Conservation (phyloP, 805 yeast genomes). For the Saccharomycopsis fermentans region DNA sequence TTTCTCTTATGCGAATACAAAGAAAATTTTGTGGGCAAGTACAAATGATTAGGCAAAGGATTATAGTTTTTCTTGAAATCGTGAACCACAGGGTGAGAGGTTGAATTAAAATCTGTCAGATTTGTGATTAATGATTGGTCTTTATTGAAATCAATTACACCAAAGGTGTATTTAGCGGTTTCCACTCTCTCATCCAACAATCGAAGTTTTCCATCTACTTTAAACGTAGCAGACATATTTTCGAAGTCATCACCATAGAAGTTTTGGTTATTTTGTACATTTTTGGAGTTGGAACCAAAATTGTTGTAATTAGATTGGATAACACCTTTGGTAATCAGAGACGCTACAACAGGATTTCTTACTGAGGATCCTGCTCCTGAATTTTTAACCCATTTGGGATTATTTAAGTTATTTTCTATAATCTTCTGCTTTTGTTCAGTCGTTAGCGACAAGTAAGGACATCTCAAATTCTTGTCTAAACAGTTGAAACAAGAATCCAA, state of each 20-base stretch:
- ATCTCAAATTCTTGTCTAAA: conserved; percentile 10
- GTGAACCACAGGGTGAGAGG: conserved; percentile 5
- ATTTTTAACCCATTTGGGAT: not conserved
- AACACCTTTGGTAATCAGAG: not conserved
- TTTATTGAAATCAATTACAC: conserved; percentile 3
- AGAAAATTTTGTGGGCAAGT: not conserved
- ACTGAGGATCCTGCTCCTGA: not conserved
- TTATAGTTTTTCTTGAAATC: conserved; percentile 4
- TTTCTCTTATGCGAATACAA: not conserved
- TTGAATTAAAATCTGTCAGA: conserved; percentile 3
- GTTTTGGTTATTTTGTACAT: not conserved
- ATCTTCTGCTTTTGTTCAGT: conserved; percentile 9
- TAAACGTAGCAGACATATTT: not conserved
- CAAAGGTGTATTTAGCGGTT: conserved; percentile 1
- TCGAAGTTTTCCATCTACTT: not conserved
- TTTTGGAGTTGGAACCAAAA: no score
- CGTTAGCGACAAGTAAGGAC: conserved; percentile 13
- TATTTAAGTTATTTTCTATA: conserved; percentile 2
- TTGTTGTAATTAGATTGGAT: not conserved
- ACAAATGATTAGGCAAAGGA: conserved; percentile 9
- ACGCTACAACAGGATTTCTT: not conserved
- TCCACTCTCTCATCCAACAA: not conserved
- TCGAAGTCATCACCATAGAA: not conserved
- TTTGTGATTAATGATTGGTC: conserved; percentile 2
- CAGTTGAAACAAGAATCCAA: conserved; percentile 17